phyloP scores from a whole-genome alignment of 2,329 filamentous ascomycete genomes.

The Sporothrix mexicana region DNA sequence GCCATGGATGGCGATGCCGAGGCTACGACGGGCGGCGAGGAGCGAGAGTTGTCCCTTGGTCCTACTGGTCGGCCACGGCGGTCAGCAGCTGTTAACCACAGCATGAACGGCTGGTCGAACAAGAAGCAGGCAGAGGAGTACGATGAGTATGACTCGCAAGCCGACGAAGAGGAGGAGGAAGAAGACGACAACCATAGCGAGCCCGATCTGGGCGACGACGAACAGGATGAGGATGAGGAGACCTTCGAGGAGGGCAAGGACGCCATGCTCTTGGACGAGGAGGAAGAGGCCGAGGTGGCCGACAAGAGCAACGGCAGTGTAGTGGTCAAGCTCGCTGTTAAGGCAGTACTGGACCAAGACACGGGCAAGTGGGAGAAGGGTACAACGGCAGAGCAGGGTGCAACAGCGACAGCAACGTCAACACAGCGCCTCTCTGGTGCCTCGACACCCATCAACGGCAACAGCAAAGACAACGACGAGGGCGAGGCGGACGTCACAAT shows the following conservation, averaged over 20 bases:
- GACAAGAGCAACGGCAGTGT: slow-evolving; percentile 57
- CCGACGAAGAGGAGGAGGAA: slow-evolving; percentile 56
- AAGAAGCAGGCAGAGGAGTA: slow-evolving; percentile 45
- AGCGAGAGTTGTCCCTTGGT: slow-evolving; percentile 49
- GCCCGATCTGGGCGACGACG: slow-evolving; percentile 77
- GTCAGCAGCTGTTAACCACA: slow-evolving; percentile 56
- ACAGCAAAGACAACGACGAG: slow-evolving; percentile 9
- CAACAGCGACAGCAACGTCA: background rate
- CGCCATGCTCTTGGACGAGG: slow-evolving; percentile 60
- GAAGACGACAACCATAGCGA: slow-evolving; percentile 64
- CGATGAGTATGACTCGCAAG: slow-evolving; percentile 63
- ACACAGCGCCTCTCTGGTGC: slow-evolving; percentile 31
- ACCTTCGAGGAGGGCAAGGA: slow-evolving; percentile 62
- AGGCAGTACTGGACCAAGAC: slow-evolving; percentile 49
- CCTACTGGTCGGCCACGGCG: slow-evolving; percentile 57
- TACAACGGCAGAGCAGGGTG: background rate
- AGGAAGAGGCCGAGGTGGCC: slow-evolving; percentile 46
- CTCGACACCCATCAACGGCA: slow-evolving; percentile 30
- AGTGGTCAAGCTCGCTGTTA: slow-evolving; percentile 73
- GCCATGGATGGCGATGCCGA: slow-evolving; percentile 41
- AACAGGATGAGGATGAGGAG: slow-evolving; percentile 65
- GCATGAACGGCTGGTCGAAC: slow-evolving; percentile 56
- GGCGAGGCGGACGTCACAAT: slow-evolving; percentile 32
- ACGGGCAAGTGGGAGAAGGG: slow-evolving; percentile 42
- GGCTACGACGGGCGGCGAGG: slow-evolving; percentile 35